Conservation (phyloP, 495 filamentous ascomycete genomes). For the Jackrogersella multiformis region DNA sequence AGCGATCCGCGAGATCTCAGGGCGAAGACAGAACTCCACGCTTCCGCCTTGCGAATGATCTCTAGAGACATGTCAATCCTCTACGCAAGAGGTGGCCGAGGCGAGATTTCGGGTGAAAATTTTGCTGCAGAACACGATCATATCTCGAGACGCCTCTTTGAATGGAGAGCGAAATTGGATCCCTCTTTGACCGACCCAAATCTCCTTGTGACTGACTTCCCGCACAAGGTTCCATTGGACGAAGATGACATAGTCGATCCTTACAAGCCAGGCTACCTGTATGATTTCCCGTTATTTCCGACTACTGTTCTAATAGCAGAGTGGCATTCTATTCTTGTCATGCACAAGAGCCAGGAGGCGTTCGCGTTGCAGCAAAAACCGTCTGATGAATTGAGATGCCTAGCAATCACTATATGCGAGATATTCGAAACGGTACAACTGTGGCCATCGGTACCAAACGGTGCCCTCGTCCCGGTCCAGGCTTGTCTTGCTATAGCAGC, state of each 20-base stretch:
- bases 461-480: constrained; percentile 75
- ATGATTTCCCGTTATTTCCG: constrained; percentile 71
- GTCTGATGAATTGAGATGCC: constrained; percentile 59
- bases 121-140: constrained; percentile 70
- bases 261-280: constrained; percentile 72
- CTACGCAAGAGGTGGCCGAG: constrained; percentile 74
- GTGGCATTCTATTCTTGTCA: constrained; percentile 78
- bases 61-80: constrained; percentile 82
- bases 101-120: constrained; percentile 67
- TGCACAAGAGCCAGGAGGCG: constrained; percentile 78
- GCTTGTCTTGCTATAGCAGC: constrained; percentile 78
- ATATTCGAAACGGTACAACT: constrained; percentile 79
- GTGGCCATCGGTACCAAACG: constrained; percentile 75
- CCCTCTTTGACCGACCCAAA: constrained; percentile 65
- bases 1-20: constrained; percentile 69
- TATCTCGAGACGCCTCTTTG: constrained; percentile 62
- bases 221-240: constrained; percentile 57
- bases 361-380: constrained; percentile 49
- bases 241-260: constrained; percentile 77
- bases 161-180: constrained; percentile 67
- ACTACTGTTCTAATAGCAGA: constrained; percentile 79
- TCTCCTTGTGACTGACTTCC: constrained; percentile 68
- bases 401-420: constrained; percentile 76
- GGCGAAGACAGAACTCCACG: constrained; percentile 71
- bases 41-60: constrained; percentile 74